A percentile compares a stretch with the other conserved stretches of the same genome.
Conservation (phyloP, 805 yeast species). For the Yarrowia sp. region DNA sequence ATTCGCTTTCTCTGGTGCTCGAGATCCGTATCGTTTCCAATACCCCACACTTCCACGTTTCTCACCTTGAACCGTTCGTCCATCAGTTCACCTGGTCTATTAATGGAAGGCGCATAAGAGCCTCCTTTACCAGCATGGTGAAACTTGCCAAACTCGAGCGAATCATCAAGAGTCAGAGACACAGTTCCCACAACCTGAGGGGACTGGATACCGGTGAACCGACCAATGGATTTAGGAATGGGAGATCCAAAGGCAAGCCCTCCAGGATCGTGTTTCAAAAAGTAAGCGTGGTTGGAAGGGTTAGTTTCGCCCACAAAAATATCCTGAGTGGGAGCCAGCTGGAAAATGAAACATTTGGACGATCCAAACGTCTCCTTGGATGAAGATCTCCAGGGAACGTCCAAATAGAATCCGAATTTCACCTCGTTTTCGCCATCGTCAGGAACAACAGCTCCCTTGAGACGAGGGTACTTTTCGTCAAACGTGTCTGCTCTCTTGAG, state of each 20-base stretch:
- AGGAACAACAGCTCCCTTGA: slow-evolving; percentile 36
- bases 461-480: slow-evolving; percentile 40
- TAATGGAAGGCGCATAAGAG: slow-evolving; percentile 49
- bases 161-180: slow-evolving; percentile 77
- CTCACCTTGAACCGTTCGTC: slow-evolving; percentile 76
- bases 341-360: slow-evolving; percentile 62
- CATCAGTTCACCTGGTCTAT: slow-evolving; percentile 4
- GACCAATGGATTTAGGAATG: slow-evolving; percentile 37
- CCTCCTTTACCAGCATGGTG: slow-evolving; percentile 71
- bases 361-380: slow-evolving; percentile 78
- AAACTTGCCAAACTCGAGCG: slow-evolving; percentile 81
- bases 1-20: slow-evolving; percentile 77
- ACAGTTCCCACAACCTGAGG: slow-evolving; percentile 69
- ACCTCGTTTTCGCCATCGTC: slow-evolving; percentile 47
- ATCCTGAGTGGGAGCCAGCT: slow-evolving; percentile 70
- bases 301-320: slow-evolving; percentile 53
- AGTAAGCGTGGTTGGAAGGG: slow-evolving; percentile 60
- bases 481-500: slow-evolving; percentile 35
- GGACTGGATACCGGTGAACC: slow-evolving; percentile 4
- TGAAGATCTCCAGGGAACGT: slow-evolving; percentile 78
- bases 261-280: slow-evolving; percentile 64
- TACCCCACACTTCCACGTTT: slow-evolving; percentile 90
- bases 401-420: slow-evolving; percentile 68
- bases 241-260: slow-evolving; percentile 84
- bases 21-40: slow-evolving; percentile 79